Base-by-base conservation (phyloP, 345 rosid genomes). In the Carallia pectinifolia region DNA sequence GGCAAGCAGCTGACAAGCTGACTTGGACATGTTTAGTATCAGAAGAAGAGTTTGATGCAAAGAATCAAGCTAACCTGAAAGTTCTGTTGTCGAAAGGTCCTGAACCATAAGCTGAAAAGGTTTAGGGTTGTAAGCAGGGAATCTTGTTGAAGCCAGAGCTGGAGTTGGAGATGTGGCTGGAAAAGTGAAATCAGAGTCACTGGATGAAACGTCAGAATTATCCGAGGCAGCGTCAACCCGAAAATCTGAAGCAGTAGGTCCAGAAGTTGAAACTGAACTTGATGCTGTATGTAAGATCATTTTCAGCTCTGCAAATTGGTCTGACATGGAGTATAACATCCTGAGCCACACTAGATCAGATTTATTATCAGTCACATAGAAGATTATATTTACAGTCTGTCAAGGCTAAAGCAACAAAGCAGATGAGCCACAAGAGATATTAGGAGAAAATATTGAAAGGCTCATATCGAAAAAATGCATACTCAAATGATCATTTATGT, bases 271-370 rank as follows among this genome's bases (percentile, higher is more conserved):
- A 62, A 73, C 67, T 4, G 88, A 81, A 73, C 72, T 83, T 58
- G 88, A 82, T 30, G 96, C 66, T 69, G 84, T 72, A 65, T 83
- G 67, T 75, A 89, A 80, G 80, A 87, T 73, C 59, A 62, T 80
- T 77, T 89, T 93, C 73, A 89, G 79, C 84, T 89, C 91, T n/a
- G 96, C 80, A 82, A 93, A 86, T 80, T 91, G 97, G 79, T 91
- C 95, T 27, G 97, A 85, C 87, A 93, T 86, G 73, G 84, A 81
- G 64, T 86, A 82, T 73, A 91, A 74, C 87, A 93, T 84, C 97
- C 96, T 91, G 97, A 79, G 83, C 81, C 84, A 84, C 84, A 85
- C 90, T 87, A 86, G 81, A 89, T 83, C 85, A 78, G 84, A 81
- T 80, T 71, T 81, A 81, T 82, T 69, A 82, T 88, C 75, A 86